Evolutionary conservation across 805 yeast species (phyloP), one percentile per base, ranked within the genome.

Genomic region (Kuraishia molischiana): DNA sequence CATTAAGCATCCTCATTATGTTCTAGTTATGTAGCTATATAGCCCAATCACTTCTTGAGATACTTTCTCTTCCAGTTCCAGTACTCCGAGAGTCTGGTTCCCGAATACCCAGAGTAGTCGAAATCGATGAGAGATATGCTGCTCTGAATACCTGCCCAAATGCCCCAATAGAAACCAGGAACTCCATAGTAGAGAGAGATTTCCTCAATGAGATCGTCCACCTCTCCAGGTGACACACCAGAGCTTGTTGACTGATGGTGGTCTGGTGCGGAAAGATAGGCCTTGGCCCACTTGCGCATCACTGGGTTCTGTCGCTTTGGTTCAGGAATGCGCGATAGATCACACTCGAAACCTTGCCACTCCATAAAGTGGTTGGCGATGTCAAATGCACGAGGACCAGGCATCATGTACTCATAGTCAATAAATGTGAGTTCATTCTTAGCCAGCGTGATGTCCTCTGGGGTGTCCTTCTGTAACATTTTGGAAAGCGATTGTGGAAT

Each of bases 161-260:
- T 68, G 1, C 90, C 89, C 92, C 92, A 82, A 53, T 79, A 82
- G 49, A 82, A 79, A 1, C 90, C 92, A 0, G 92, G 92, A 58
- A 82, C 58, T 0, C 92, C 92, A 61, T 79, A 83, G 62, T 72
- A 80, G 3, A 67, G 53, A 11, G 62, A 55, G 18, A 83, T 67
- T 51, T 82, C 89, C 10, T 61, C 54, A 17, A 81, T 69, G 22
- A 81, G 56, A 1, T 42, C 44, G 38, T 65, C 65, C 4, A 79
- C 58, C 19, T 61, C 52, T 2, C 14, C 13, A 6, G 52, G 56
- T 3, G 32, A 11, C 29, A 19, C 38, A 14, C 28, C 26, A 26
- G 17, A n/a, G 35, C 22, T 14, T 5, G 17, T 11, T 8, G 26
- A 22, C n/a, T n/a, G n/a, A n/a, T n/a, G n/a, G 11, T 32, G 61